These are phyloP conservation scores for Striga asiatica DNA, from an alignment of 257 asterid genomes.

Conservation along the genomic window DNA sequence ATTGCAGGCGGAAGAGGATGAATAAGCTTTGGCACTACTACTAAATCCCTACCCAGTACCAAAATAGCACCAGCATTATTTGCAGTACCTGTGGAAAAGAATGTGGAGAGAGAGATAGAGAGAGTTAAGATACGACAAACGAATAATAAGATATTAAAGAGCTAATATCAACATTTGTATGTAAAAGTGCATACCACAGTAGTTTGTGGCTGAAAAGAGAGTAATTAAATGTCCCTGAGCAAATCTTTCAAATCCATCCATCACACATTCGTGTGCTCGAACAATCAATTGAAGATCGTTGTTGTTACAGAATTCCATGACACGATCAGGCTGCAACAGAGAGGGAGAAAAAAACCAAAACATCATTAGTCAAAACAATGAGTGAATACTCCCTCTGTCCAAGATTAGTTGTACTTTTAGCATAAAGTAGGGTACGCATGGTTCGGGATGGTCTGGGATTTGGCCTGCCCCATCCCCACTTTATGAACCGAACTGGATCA, in stretches of 20 bases:
- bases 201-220: constrained; percentile 93
- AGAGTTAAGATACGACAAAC: constrained; percentile 42
- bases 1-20: constrained; percentile 88
- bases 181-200: constrained; percentile 91
- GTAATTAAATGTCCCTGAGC: constrained; percentile 98
- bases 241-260: constrained; percentile 99
- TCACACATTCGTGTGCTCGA: constrained; percentile 97
- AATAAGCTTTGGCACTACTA: constrained; percentile 85
- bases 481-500: too few species aligned
- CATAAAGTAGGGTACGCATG: too few species aligned
- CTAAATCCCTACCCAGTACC: too few species aligned
- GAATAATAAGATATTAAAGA: constrained; percentile 89
- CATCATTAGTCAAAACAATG: too few species aligned
- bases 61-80: too few species aligned
- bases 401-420: too few species aligned
- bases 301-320: too few species aligned
- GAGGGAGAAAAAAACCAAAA: background rate
- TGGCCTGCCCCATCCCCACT: too few species aligned
- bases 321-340: constrained; percentile 88
- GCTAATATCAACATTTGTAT: constrained; percentile 92
- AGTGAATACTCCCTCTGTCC: too few species aligned
- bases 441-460: too few species aligned
- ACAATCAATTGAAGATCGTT: too few species aligned
- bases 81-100: constrained; percentile 10
- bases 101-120: too few species aligned